A percentile compares a stretch with the other conserved stretches of the same genome.
phyloP scores from a whole-genome alignment of 495 filamentous ascomycete species.

The Chaetomium fimeti region DNA sequence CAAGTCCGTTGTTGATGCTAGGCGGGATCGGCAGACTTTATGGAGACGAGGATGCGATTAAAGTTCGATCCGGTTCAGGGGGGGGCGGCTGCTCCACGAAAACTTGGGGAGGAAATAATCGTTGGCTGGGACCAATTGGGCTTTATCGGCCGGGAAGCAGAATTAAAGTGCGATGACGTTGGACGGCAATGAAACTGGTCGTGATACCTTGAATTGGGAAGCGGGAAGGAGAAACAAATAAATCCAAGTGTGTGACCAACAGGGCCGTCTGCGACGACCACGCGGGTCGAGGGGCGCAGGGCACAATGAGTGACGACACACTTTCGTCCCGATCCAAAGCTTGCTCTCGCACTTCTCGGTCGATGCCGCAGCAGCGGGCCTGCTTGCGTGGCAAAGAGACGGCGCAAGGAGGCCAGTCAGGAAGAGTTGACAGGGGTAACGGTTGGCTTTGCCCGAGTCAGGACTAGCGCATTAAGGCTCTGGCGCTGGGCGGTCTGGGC shows the following conservation, averaged over 20 bases:
- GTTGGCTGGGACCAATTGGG: constrained; percentile 1
- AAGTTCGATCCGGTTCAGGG: background rate
- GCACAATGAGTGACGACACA: constrained; percentile 5
- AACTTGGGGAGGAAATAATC: background rate
- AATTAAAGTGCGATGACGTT: background rate
- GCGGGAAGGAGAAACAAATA: background rate
- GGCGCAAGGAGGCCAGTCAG: background rate
- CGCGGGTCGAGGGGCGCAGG: background rate
- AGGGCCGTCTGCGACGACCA: constrained; percentile 11
- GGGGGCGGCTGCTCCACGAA: background rate
- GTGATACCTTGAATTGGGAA: constrained; percentile 1
- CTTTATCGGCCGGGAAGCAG: background rate
- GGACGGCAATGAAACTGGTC: constrained; percentile 2
- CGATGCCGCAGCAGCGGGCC: constrained; percentile 3
- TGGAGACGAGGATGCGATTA: background rate
- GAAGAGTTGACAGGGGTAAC: background rate
- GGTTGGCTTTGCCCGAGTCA: background rate
- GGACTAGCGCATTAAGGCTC: background rate
- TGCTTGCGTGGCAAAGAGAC: constrained; percentile 7
- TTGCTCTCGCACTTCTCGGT: background rate
- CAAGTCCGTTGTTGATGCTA: constrained; percentile 35
- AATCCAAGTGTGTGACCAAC: background rate
- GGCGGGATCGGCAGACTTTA: constrained; percentile 22
- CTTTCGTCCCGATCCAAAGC: background rate
- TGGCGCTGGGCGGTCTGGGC: background rate